These are phyloP conservation scores for Arthrobotrys sphaeroides DNA, from an alignment of 2,329 filamentous ascomycete species.

Conservation along the genomic window DNA sequence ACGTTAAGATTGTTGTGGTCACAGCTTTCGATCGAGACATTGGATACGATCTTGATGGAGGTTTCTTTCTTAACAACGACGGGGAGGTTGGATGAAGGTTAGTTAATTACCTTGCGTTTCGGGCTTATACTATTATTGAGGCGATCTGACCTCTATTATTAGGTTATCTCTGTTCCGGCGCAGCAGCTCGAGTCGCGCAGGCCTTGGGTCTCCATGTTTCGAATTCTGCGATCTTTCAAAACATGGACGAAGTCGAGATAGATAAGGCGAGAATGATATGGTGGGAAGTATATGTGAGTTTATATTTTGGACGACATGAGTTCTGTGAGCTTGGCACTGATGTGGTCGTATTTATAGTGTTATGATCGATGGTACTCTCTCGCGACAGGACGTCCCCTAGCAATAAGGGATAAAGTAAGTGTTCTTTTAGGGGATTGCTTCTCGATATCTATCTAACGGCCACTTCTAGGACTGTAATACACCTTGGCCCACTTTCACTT, in stretches of 20 bases:
- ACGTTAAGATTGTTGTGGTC: conserved; percentile 42
- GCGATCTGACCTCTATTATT: not conserved
- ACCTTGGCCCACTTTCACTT: conserved; percentile 40
- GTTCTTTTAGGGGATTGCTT: too few species aligned
- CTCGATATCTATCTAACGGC: not conserved
- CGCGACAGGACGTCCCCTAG: conserved; percentile 36
- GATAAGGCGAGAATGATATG: conserved; percentile 50
- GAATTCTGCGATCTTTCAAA: conserved; percentile 38
- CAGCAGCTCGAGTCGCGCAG: conserved; percentile 38
- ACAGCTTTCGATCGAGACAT: conserved; percentile 38
- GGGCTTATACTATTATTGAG: not conserved
- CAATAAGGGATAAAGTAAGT: conserved; percentile 47
- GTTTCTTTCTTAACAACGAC: conserved; percentile 43
- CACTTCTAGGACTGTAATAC: conserved; percentile 41
- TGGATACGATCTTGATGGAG: conserved; percentile 48
- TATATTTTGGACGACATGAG: not conserved
- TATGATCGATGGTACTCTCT: conserved; percentile 53
- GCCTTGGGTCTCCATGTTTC: conserved; percentile 49
- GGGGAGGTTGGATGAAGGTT: conserved; percentile 48
- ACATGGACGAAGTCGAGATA: conserved; percentile 22
- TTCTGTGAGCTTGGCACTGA: not conserved
- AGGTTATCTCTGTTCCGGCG: conserved; percentile 40
- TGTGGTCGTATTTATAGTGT: not conserved
- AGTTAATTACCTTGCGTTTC: not conserved
- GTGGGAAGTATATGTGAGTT: conserved; percentile 49